Evolutionary conservation across 2,329 filamentous ascomycete species (phyloP), one percentile per base, ranked within the genome.

Genomic region (Colletotrichum sp.): DNA sequence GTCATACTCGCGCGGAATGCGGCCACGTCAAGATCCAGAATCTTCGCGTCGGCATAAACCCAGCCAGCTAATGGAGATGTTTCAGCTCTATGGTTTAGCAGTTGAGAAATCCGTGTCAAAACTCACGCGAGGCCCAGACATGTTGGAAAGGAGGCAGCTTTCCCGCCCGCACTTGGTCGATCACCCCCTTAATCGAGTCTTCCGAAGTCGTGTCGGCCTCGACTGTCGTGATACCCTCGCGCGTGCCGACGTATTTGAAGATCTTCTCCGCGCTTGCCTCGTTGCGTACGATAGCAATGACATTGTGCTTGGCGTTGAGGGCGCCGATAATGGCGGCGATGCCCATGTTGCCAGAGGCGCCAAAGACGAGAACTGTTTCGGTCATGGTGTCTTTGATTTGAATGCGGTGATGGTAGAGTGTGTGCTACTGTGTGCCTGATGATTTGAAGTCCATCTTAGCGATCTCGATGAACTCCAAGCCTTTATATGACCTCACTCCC

Each of bases 281-380:
- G 77, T 82, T 86, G 24, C 85, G 82, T 7, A 85, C 84, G n/a
- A 87, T 77, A 26, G 85, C 85, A 6, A 86, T 75, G 9, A 86
- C 84, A 4, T 82, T 78, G 60, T 81, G 81, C 9, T 77, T 76
- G 21, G 80, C 79, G 21, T 75, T 76, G n/a, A 85, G 72, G 4
- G 83, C 82, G 8, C 75, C 83, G 3, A 77, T 81, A 32, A 85
- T 75, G 60, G 82, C 83, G 6, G 84, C 78, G 6, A 83, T 76
- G 77, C 85, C 85, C 60, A 86, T 84, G 75, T 86, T 85, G n/a
- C 85, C 85, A 10, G 84, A 85, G 5, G 85, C 81, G 57, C 85
- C 85, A 60, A 86, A 79, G 28, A 87, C 78, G n/a, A 87, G 81
- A 70, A 87, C 81, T 9, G 83, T 84, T 65, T 84, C 67, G 10